Evolutionary conservation across 306 rosid species (phyloP).

Genomic region (Morella rubra): DNA sequence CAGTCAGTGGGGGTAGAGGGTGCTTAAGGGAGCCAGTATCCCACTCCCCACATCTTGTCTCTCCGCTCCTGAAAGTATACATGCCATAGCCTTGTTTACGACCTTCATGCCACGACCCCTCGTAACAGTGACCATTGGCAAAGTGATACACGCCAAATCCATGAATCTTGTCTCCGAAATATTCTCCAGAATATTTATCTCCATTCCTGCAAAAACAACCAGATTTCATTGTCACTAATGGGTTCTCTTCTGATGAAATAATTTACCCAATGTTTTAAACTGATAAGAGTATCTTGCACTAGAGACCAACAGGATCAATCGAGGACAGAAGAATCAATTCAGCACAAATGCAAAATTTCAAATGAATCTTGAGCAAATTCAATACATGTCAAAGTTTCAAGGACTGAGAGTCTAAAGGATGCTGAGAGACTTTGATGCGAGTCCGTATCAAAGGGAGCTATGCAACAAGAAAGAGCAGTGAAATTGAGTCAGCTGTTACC

Average conservation of each 20-base stretch:
- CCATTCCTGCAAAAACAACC: constrained; percentile 66
- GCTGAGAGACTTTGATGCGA: too few relatives aligned
- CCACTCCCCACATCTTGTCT: constrained; percentile 89
- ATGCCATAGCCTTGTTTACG: constrained; percentile 82
- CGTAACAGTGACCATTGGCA: constrained; percentile 91
- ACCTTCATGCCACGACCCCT: constrained; percentile 98
- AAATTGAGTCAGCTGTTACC: not conserved
- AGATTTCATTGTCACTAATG: constrained; percentile 1
- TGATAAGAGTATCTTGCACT: too few relatives aligned
- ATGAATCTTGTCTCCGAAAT: constrained; percentile 95
- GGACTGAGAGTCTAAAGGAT: not conserved
- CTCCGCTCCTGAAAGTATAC: constrained; percentile 67
- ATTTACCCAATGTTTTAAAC: not conserved
- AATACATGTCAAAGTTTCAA: constrained; percentile 13
- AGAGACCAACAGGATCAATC: not conserved
- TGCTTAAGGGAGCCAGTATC: constrained; percentile 81
- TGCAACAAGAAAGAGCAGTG: not conserved
- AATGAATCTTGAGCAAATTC: constrained; percentile 17
- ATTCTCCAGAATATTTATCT: constrained; percentile 97
- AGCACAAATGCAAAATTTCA: not conserved
- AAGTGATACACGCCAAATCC: constrained; percentile 97
- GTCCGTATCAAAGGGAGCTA: too few relatives aligned
- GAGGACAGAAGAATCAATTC: not conserved
- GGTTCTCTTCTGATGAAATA: not conserved
- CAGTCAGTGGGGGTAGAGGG: constrained; percentile 55